phyloP scores from a whole-genome alignment of 805 yeast species.

The Candida boleticola region DNA sequence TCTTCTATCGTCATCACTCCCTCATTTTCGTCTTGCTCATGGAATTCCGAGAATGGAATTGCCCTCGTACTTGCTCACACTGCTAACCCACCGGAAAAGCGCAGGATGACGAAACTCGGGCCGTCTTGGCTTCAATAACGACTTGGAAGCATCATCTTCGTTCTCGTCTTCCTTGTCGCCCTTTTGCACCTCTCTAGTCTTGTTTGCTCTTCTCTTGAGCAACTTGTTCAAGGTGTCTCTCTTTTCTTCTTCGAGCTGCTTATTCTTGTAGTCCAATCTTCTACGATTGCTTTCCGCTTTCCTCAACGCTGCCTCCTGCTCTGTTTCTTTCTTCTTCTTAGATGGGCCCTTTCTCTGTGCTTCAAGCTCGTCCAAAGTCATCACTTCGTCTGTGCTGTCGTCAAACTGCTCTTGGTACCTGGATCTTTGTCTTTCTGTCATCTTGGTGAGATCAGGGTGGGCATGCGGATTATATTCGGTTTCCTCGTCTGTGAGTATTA shows the following conservation, averaged over 20 bases:
- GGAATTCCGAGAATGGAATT: conserved; percentile 12
- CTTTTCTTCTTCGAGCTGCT: conserved; percentile 87
- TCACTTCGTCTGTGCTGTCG: conserved; percentile 2
- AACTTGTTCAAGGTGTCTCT: conserved; percentile 86
- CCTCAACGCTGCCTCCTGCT: conserved; percentile 77
- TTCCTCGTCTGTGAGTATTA: conserved; percentile 40
- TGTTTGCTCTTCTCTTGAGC: conserved; percentile 78
- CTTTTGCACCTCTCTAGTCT: conserved; percentile 47
- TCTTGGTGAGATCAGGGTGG: conserved; percentile 42
- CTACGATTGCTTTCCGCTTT: conserved; percentile 87
- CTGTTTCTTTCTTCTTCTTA: conserved; percentile 62
- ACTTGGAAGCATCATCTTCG: conserved; percentile 11
- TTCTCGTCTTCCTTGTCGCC: conserved; percentile 23
- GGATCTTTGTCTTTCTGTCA: conserved; percentile 59
- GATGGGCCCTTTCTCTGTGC: conserved; percentile 28
- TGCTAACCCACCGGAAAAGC: conserved; percentile 39
- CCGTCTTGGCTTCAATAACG: conserved; percentile 35
- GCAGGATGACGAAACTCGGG: conserved; percentile 47
- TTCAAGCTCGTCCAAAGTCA: conserved; percentile 14
- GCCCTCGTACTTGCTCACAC: conserved; percentile 15
- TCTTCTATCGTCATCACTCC: too few species aligned
- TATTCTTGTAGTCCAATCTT: conserved; percentile 79
- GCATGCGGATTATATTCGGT: conserved; percentile 42
- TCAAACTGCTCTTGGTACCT: conserved; percentile 32
- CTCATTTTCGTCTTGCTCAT: too few species aligned